Evolutionary conservation across 352 stramenopile species (phyloP).

Genomic region (Pythium dissimile): DNA sequence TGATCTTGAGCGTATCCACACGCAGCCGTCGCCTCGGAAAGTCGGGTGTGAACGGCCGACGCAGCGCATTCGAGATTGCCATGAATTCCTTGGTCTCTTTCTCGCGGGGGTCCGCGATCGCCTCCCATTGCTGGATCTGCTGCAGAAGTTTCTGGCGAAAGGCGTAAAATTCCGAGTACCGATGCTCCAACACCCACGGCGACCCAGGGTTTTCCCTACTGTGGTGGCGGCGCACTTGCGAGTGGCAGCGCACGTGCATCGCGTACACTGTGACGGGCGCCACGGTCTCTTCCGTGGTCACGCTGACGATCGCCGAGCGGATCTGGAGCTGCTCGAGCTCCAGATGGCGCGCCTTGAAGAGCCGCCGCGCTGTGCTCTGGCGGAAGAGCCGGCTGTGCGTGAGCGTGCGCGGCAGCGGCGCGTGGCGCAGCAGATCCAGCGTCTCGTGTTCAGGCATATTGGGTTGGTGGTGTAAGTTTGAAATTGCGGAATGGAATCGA

Average conservation of each 20-base stretch:
- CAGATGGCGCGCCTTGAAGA: slow-evolving; percentile 56
- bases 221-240: not conserved
- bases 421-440: slow-evolving; percentile 1
- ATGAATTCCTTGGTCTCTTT: slow-evolving; percentile 42
- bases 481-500: too few relatives aligned
- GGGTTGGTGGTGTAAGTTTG: not conserved
- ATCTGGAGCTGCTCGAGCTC: slow-evolving; percentile 50
- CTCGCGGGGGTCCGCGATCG: slow-evolving; percentile 21
- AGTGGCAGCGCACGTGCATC: slow-evolving; percentile 44
- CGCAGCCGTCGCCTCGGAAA: slow-evolving; percentile 65
- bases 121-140: slow-evolving; percentile 44
- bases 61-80: slow-evolving; percentile 36
- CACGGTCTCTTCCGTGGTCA: slow-evolving; percentile 1
- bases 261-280: slow-evolving; percentile 65
- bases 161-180: slow-evolving; percentile 65
- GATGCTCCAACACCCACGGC: slow-evolving; percentile 50
- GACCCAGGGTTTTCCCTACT: slow-evolving; percentile 14
- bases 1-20: slow-evolving; percentile 47
- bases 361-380: slow-evolving; percentile 37
- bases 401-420: slow-evolving; percentile 12
- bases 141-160: slow-evolving; percentile 46
- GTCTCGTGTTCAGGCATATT: not conserved
- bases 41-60: slow-evolving; percentile 35
- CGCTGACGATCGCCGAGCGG: slow-evolving; percentile 21
- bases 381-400: slow-evolving; percentile 31